Conservation (phyloP, 106 monocot species). For the Dendrobium chrysotoxum region DNA sequence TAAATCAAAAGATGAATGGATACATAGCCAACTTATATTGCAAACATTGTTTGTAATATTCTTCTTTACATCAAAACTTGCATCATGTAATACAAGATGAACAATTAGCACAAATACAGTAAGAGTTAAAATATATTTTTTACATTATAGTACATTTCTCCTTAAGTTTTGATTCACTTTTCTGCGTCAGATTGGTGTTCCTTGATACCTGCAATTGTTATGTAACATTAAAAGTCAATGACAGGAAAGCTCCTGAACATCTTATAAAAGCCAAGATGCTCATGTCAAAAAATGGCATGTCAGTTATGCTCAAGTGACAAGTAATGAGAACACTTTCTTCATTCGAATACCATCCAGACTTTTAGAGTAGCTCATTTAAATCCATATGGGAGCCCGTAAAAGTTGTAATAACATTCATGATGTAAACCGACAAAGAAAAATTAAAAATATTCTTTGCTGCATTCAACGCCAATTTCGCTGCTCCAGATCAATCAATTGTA, state of each 20-base stretch:
- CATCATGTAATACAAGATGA: background rate
- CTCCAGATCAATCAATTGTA: background rate
- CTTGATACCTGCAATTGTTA: conserved; percentile 12
- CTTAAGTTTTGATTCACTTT: conserved; percentile 24
- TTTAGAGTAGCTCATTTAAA: background rate
- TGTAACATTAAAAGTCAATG: background rate
- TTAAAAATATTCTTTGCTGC: background rate
- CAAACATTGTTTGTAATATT: background rate
- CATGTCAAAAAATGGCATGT: background rate
- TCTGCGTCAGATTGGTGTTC: conserved; percentile 5
- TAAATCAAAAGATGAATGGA: background rate
- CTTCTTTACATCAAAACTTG: conserved; percentile 8
- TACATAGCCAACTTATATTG: background rate
- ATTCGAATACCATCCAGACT: background rate
- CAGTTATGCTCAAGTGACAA: background rate
- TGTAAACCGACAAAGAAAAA: background rate
- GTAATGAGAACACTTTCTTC: background rate
- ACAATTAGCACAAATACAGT: background rate
- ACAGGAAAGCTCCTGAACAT: background rate
- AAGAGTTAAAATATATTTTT: background rate
- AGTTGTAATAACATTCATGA: background rate
- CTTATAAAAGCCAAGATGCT: background rate
- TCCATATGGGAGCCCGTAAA: background rate
- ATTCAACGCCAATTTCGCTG: background rate
- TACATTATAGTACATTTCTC: conserved; percentile 36